Evolutionary conservation across 148 eudicot genomes (phyloP).

Genomic region (Silene conica): DNA sequence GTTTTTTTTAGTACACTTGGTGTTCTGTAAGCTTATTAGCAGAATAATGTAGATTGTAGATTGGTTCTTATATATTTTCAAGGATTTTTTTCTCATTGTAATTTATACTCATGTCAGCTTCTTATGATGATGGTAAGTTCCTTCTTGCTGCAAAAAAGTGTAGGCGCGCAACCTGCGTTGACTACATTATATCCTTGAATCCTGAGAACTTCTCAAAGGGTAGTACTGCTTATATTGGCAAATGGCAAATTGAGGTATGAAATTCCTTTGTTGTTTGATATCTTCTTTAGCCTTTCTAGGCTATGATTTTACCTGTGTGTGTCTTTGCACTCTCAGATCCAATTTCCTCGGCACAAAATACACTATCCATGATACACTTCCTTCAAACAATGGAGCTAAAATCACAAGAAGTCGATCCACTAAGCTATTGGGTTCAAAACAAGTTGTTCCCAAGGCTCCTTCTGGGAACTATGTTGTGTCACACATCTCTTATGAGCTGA

Average conservation of each 20-base stretch:
- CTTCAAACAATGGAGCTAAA: slow-evolving; percentile 56
- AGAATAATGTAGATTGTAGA: neutral
- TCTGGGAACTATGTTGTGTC: slow-evolving; percentile 71
- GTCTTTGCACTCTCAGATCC: slow-evolving; percentile 41
- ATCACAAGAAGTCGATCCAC: slow-evolving; percentile 64
- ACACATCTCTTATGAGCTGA: slow-evolving; percentile 80
- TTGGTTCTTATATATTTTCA: neutral
- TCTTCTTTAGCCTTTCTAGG: neutral
- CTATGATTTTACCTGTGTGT: neutral
- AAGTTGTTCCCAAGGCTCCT: slow-evolving; percentile 67
- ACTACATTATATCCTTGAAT: slow-evolving; percentile 67
- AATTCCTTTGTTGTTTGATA: neutral
- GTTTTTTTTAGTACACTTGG: neutral
- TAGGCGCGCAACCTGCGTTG: slow-evolving; percentile 77
- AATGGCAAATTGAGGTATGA: slow-evolving; percentile 79
- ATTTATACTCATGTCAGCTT: slow-evolving; percentile 36
- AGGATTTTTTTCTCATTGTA: neutral
- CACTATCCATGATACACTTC: slow-evolving; percentile 78
- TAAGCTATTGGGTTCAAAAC: slow-evolving; percentile 53
- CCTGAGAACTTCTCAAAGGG: slow-evolving; percentile 63
- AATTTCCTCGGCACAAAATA: slow-evolving; percentile 88
- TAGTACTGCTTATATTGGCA: slow-evolving; percentile 71
- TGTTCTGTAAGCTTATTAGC: neutral
- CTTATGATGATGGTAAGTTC: slow-evolving; percentile 78
- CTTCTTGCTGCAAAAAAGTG: slow-evolving; percentile 79